Conservation (phyloP, 495 filamentous ascomycete genomes). For the Penicillium odoratum region DNA sequence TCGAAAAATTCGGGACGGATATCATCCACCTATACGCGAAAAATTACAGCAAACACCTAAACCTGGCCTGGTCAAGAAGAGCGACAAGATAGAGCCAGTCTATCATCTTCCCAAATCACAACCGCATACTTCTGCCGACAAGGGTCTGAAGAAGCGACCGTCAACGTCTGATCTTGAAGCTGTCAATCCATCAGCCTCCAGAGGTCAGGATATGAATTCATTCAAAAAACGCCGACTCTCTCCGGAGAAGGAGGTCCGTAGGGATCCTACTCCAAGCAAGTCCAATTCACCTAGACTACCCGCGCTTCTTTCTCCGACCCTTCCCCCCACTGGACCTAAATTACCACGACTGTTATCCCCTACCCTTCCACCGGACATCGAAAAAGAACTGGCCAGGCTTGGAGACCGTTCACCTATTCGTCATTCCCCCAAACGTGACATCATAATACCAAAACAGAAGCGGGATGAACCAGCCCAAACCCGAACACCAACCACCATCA, state of each 20-base stretch:
- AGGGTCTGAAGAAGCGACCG: constrained; percentile 36
- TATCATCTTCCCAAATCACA: constrained; percentile 12
- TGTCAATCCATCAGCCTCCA: constrained; percentile 14
- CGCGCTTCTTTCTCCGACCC: constrained; percentile 44
- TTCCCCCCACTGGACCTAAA: constrained; percentile 32
- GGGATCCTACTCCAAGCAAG: constrained; percentile 21
- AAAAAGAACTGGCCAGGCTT: constrained; percentile 45
- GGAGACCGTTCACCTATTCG: constrained; percentile 25
- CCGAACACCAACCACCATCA: constrained; percentile 2
- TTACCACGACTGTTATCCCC: constrained; percentile 22
- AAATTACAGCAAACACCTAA: constrained; percentile 23
- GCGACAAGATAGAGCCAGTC: constrained; percentile 6
- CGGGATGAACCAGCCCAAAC: constrained; percentile 11
- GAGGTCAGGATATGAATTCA: constrained; percentile 22
- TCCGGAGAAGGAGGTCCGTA: constrained; percentile 25
- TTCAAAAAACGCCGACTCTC: constrained; percentile 36
- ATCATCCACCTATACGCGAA: constrained; percentile 17
- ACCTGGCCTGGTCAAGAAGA: constrained; percentile 21
- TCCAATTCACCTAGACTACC: constrained; percentile 33
- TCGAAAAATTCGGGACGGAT: constrained; percentile 16
- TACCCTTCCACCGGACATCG: constrained; percentile 49
- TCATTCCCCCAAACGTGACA: constrained; percentile 18
- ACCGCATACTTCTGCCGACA: constrained; percentile 16
- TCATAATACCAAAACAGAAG: constrained; percentile 6
- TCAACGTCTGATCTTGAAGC: constrained; percentile 26